Conservation (phyloP, 345 rosid genomes). For the Pistacia atlantica region DNA sequence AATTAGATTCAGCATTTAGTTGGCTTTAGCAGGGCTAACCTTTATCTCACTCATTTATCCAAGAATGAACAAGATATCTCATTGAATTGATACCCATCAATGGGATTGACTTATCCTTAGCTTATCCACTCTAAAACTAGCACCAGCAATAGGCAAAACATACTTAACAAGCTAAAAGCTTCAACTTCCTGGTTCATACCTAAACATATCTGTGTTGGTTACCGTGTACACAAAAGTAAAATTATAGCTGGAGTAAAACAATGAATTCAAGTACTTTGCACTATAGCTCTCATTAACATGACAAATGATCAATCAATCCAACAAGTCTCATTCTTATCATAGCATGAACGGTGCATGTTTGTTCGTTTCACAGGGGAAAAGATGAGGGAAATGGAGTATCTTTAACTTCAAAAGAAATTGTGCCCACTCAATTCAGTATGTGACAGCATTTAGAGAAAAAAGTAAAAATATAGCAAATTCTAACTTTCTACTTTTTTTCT, state of each 20-base stretch:
- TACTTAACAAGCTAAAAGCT: no score
- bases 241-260: neutral
- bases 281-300: neutral
- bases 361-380: conserved; percentile 5
- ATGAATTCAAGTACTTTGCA: neutral
- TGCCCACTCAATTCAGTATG: conserved; percentile 27
- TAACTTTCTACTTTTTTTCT: conserved; percentile 16
- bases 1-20: no score
- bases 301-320: neutral
- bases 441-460: conserved; percentile 14
- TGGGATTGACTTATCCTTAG: no score
- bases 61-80: no score
- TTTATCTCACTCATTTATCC: neutral
- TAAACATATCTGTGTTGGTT: no score
- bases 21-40: no score
- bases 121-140: no score
- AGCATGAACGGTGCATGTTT: neutral
- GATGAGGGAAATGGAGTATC: conserved; percentile 6
- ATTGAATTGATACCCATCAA: no score
- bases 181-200: no score
- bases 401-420: conserved; percentile 14
- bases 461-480: conserved; percentile 13
- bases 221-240: no score
- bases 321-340: neutral
- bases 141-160: no score